phyloP scores from a whole-genome alignment of 2,329 filamentous ascomycete species.

The Aspergillus persii region DNA sequence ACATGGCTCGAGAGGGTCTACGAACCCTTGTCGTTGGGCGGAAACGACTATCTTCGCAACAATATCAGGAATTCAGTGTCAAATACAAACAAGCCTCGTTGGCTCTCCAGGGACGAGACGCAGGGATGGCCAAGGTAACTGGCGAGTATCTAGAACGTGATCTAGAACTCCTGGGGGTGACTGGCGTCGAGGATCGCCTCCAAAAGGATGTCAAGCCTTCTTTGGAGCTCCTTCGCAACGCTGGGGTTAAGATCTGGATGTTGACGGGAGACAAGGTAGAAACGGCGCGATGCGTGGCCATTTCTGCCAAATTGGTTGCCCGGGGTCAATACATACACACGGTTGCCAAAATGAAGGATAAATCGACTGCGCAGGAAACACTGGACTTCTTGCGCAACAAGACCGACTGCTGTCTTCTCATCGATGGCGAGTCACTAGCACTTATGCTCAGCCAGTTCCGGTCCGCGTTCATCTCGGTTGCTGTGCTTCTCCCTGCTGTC shows the following conservation, averaged over 20 bases:
- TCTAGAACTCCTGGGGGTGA: constrained; percentile 91
- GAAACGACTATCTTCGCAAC: constrained; percentile 73
- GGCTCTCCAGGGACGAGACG: constrained; percentile 75
- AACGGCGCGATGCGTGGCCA: constrained; percentile 91
- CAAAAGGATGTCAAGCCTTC: constrained; percentile 95
- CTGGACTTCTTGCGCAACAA: constrained; percentile 87
- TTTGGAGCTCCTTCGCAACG: constrained; percentile 89
- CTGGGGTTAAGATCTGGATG: constrained; percentile 99
- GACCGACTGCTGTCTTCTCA: constrained; percentile 80
- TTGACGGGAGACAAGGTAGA: constrained; percentile 98
- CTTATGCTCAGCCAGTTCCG: constrained; percentile 81
- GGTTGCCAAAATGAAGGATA: constrained; percentile 77
- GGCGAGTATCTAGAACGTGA: constrained; percentile 80
- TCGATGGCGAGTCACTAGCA: constrained; percentile 87
- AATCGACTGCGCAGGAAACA: constrained; percentile 81
- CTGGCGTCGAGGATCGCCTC: constrained; percentile 94
- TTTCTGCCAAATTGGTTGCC: constrained; percentile 90
- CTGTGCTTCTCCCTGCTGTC: constrained; percentile 84
- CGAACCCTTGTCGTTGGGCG: constrained; percentile 94
- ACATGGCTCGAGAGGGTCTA: constrained; percentile 96
- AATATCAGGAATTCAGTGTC: constrained; percentile 76
- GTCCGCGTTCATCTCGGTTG: constrained; percentile 80
- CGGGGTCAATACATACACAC: constrained; percentile 96
- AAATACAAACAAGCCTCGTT: constrained; percentile 78
- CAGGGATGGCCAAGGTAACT: constrained; percentile 76